Evolutionary conservation across 352 stramenopile species (phyloP).

Genomic region (Phytopythium ostracodes): DNA sequence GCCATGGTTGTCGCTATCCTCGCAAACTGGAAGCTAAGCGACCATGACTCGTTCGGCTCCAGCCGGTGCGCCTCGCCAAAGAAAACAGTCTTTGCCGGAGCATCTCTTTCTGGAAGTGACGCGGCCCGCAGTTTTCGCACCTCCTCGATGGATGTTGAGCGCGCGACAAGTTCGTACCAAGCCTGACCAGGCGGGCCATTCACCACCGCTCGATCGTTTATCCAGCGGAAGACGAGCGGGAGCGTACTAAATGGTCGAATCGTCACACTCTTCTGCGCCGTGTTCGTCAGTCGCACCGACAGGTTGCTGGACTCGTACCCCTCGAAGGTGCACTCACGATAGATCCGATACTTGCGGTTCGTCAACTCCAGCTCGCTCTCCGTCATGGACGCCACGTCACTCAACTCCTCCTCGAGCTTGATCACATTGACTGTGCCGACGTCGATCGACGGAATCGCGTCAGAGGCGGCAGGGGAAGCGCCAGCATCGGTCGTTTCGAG

Average conservation of each 20-base stretch:
- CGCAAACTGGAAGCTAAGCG: conserved; percentile 69
- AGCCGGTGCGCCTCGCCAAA: conserved; percentile 47
- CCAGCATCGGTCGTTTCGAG: background rate
- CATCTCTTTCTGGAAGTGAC: conserved; percentile 1
- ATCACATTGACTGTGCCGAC: conserved; percentile 72
- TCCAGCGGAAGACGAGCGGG: conserved; percentile 62
- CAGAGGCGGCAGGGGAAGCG: background rate
- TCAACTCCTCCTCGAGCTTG: conserved; percentile 61
- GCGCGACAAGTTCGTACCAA: conserved; percentile 18
- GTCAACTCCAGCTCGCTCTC: conserved; percentile 29
- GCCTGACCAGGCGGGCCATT: background rate
- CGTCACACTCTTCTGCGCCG: conserved; percentile 39
- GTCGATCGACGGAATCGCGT: conserved; percentile 24
- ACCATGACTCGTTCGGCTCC: conserved; percentile 38
- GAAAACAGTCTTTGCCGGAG: conserved; percentile 26
- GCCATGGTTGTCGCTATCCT: conserved; percentile 49
- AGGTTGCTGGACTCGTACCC: conserved; percentile 5
- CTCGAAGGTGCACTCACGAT: conserved; percentile 29
- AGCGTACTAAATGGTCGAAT: conserved; percentile 72
- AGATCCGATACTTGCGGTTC: conserved; percentile 63
- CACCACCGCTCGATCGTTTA: background rate
- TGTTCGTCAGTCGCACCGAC: conserved; percentile 46
- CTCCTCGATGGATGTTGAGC: conserved; percentile 23
- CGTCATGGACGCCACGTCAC: conserved; percentile 17
- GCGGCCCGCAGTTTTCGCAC: conserved; percentile 17